Conservation (phyloP, 305 asterid genomes). For the Solanum hybrid region DNA sequence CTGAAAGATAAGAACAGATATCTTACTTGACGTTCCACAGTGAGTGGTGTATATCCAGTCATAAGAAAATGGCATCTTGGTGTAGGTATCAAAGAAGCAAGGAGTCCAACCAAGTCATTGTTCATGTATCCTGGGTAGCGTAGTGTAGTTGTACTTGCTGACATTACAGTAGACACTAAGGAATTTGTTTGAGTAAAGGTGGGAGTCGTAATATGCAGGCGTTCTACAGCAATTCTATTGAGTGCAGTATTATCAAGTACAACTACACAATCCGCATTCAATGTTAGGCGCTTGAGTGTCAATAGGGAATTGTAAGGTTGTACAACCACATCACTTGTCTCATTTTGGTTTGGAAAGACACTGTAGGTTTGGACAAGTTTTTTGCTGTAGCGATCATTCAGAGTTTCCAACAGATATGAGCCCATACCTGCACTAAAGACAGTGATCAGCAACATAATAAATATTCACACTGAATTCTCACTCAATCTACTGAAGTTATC, state of each 20-base stretch:
- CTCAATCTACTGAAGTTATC: background rate
- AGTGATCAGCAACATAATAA: conserved; percentile 2
- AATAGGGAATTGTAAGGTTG: conserved; percentile 97
- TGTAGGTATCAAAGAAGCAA: conserved; percentile 96
- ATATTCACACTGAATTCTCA: background rate
- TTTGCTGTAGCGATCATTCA: conserved; percentile 96
- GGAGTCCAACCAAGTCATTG: conserved; percentile 98
- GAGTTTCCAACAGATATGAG: conserved; percentile 87
- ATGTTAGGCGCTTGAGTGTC: conserved; percentile 82
- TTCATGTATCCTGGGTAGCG: conserved; percentile 99
- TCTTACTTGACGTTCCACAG: conserved; percentile 97
- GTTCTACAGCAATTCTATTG: conserved; percentile 95
- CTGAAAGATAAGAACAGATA: conserved; percentile 7
- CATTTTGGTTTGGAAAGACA: conserved; percentile 94
- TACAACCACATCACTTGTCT: conserved; percentile 98
- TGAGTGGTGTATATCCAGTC: conserved; percentile 98
- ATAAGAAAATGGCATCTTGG: conserved; percentile 98
- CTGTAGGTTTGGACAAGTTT: conserved; percentile 97
- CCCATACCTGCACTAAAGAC: conserved; percentile 76
- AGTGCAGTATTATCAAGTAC: conserved; percentile 98
- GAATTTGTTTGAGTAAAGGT: conserved; percentile 95
- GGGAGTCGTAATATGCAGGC: conserved; percentile 90
- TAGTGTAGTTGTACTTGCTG: conserved; percentile 96
- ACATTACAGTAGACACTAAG: conserved; percentile 96
- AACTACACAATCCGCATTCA: conserved; percentile 97